phyloP scores from a whole-genome alignment of 805 yeast genomes.

The Spathaspora girioi region DNA sequence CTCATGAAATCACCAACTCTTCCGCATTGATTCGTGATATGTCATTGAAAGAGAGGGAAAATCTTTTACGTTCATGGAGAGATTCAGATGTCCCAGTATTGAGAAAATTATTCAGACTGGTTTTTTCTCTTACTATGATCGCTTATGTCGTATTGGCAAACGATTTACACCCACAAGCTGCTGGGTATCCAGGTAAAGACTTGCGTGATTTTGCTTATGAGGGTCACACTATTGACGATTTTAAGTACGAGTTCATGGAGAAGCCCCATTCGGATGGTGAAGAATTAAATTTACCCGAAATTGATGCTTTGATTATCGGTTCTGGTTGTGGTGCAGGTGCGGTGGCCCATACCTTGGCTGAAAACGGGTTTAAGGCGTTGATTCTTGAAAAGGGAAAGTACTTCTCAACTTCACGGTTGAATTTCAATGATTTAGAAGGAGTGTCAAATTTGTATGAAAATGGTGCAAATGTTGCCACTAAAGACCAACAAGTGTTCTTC shows the following conservation, averaged over 20 bases:
- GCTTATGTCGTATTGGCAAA: conserved; percentile 26
- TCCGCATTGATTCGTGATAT: conserved; percentile 33
- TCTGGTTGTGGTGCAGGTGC: conserved; percentile 56
- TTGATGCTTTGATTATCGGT: conserved; percentile 48
- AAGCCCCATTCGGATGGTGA: conserved; percentile 24
- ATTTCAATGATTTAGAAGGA: conserved; percentile 36
- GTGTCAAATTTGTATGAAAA: conserved; percentile 34
- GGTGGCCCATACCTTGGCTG: conserved; percentile 42
- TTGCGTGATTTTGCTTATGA: conserved; percentile 25
- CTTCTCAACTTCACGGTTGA: conserved; percentile 29
- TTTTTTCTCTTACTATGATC: conserved; percentile 21
- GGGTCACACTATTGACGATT: conserved; percentile 20
- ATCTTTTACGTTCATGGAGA: conserved; percentile 35
- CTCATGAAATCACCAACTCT: conserved; percentile 31
- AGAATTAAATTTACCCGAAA: conserved; percentile 31
- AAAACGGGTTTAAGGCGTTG: conserved; percentile 39
- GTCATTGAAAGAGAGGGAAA: conserved; percentile 28
- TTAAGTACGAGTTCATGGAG: conserved; percentile 25
- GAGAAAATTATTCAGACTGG: conserved; percentile 30
- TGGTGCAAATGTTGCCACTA: conserved; percentile 24
- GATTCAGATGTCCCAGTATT: conserved; percentile 34
- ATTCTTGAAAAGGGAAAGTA: conserved; percentile 52
- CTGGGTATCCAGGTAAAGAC: conserved; percentile 36
- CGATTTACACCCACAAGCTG: conserved; percentile 30
- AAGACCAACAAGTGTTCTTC: too few species aligned